Percentiles rank a stretch among this genome's conserved stretches.
These are phyloP conservation scores for Uronychia setigera DNA, from an alignment of 73 alveolate genomes.

Conservation along the genomic window DNA sequence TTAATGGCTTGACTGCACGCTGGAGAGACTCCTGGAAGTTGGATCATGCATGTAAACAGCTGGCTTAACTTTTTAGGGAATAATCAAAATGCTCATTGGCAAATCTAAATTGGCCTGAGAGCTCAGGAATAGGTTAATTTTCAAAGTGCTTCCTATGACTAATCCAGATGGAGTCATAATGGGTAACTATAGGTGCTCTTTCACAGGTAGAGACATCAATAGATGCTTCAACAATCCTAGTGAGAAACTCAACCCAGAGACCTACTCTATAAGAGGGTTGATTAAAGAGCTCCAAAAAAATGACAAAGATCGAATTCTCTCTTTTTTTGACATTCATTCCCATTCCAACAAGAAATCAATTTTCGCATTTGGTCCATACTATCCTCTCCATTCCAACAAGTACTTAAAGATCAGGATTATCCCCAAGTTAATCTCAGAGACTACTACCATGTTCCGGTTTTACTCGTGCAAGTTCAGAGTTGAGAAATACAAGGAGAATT, in stretches of 20 bases:
- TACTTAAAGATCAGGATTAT: slow-evolving; percentile 30
- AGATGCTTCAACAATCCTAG: slow-evolving; percentile 33
- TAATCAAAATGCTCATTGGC: slow-evolving; percentile 58
- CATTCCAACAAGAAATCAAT: slow-evolving; percentile 40
- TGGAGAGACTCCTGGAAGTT: slow-evolving; percentile 79
- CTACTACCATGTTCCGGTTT: slow-evolving; percentile 55
- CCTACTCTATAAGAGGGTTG: neutral
- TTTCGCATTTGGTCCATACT: slow-evolving; percentile 52
- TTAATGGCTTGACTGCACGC: slow-evolving; percentile 79
- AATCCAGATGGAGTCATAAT: slow-evolving; percentile 76
- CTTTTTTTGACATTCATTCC: slow-evolving; percentile 40
- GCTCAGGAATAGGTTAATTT: slow-evolving; percentile 67
- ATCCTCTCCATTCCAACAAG: slow-evolving; percentile 51
- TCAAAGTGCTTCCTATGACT: slow-evolving; percentile 77
- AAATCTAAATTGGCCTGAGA: slow-evolving; percentile 47
- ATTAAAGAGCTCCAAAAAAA: neutral
- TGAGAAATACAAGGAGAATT: slow-evolving; percentile 59
- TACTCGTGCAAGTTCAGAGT: slow-evolving; percentile 66
- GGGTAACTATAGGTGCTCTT: slow-evolving; percentile 68
- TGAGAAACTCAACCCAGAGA: slow-evolving; percentile 25
- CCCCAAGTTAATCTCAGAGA: slow-evolving; percentile 38
- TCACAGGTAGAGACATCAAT: slow-evolving; percentile 73
- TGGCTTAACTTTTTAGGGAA: no score
- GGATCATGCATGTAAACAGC: slow-evolving; percentile 85
- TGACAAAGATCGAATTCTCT: neutral